Conservation (phyloP, 1,284 basidiomycete species). For the Trichosporon coremiiforme region DNA sequence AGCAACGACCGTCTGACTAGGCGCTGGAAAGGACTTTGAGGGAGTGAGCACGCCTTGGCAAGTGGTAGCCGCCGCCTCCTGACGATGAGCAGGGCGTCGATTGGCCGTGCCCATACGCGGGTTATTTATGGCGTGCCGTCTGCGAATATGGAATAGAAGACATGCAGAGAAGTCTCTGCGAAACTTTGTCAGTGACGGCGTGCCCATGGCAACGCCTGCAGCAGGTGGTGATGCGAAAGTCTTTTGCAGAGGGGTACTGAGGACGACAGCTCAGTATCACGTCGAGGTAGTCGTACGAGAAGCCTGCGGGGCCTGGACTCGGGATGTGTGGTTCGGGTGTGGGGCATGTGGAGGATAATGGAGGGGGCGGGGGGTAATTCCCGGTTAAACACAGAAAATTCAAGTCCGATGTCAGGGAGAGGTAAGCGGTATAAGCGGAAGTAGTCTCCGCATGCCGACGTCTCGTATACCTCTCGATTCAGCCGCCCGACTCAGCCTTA, state of each 20-base stretch:
- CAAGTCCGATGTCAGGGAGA: background rate
- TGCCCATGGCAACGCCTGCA: too few relatives aligned
- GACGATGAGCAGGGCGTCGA: too few relatives aligned
- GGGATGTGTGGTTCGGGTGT: background rate
- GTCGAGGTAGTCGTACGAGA: background rate
- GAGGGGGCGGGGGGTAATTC: background rate
- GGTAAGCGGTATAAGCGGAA: slow-evolving; percentile 14
- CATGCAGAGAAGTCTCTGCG: too few relatives aligned
- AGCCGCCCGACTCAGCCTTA: background rate
- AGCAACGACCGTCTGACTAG: too few relatives aligned
- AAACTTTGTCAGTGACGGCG: background rate
- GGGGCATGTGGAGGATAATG: background rate
- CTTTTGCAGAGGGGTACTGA: too few relatives aligned
- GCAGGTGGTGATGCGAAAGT: too few relatives aligned
- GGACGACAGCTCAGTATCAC: background rate
- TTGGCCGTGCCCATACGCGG: too few relatives aligned
- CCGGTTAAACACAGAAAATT: slow-evolving; percentile 2
- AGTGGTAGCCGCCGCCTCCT: too few relatives aligned
- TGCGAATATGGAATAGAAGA: background rate
- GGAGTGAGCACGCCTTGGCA: too few relatives aligned
- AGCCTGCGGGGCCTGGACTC: background rate
- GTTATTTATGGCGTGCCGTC: too few relatives aligned
- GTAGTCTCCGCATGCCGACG: background rate
- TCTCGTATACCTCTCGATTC: background rate
- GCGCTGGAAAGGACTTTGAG: too few relatives aligned